Evolutionary conservation across 2,329 filamentous ascomycete species (phyloP), one percentile per base, ranked within the genome.

Genomic region (Dendrostoma leiphaemia): DNA sequence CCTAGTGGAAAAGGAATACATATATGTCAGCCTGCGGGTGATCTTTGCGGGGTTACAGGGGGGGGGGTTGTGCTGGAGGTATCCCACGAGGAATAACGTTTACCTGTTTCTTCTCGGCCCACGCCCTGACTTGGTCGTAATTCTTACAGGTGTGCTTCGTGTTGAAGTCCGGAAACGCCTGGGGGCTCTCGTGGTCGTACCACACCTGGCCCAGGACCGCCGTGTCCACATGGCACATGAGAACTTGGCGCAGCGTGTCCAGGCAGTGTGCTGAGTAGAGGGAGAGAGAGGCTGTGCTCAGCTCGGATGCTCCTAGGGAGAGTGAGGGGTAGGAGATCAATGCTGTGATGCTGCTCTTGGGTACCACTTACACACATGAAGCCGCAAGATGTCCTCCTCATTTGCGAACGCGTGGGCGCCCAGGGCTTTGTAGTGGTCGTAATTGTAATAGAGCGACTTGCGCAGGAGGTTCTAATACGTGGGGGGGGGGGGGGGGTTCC

Each of bases 221-320:
- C 3, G 81, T 77, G 59, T 86, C 84, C 19, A 79, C 72, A 26
- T 77, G 81, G 66, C 83, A 86, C 80, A 85, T 85, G 13, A 86
- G 71, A 15, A 83, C 79, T 63, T 86, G 83, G 1, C 83, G 78
- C 41, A 86, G 56, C 3, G 79, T 81, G 58, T 86, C 84, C 29
- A 86, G 69, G 55, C 84, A 86, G 57, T 86, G 83, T 5, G 79
- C 77, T 79, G 46, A 10, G n/a, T 6, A 26, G 19, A 1, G 13
- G 12, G 21, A 2, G 15, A 17, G 13, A 1, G 23, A 2, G 32
- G 6, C 26, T 10, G 23, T 2, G 3, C 2, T 24, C n/a, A n/a
- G n/a, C n/a, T n/a, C n/a, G n/a, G n/a, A n/a, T n/a, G n/a, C n/a
- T n/a, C n/a, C n/a, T n/a, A n/a, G n/a, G n/a, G n/a, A n/a, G n/a